Conservation (phyloP, 371 early-diverging fungal genomes). For the Encephalitozoon hellem region DNA sequence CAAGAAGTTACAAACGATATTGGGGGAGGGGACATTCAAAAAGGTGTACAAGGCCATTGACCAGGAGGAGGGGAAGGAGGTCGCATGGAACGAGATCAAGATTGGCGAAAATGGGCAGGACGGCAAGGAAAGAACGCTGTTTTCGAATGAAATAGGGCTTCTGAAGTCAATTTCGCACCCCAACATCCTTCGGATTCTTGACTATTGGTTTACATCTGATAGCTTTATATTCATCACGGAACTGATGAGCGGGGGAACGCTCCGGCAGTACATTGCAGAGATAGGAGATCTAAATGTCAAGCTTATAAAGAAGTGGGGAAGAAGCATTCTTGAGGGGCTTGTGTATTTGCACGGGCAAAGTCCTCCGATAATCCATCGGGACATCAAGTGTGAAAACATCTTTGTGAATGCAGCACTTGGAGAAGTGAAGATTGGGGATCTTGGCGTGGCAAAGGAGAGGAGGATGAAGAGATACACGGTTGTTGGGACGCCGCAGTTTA, state of each 20-base stretch:
- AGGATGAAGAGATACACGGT: conserved; percentile 71
- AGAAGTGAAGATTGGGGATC: conserved; percentile 79
- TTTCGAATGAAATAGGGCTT: conserved; percentile 64
- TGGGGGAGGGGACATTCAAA: conserved; percentile 76
- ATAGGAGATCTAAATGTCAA: conserved; percentile 59
- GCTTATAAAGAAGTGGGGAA: conserved; percentile 46
- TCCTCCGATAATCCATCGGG: conserved; percentile 77
- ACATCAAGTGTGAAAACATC: conserved; percentile 68
- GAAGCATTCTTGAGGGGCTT: conserved; percentile 65
- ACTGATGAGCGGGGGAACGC: conserved; percentile 77
- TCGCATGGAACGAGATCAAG: conserved; percentile 74
- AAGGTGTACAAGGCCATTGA: conserved; percentile 76
- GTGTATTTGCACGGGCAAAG: conserved; percentile 69
- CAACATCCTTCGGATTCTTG: conserved; percentile 71
- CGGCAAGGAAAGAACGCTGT: conserved; percentile 65
- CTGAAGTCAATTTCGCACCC: conserved; percentile 71
- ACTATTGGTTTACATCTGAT: conserved; percentile 66
- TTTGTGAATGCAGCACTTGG: conserved; percentile 79
- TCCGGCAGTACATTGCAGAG: conserved; percentile 65
- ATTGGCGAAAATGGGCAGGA: conserved; percentile 66
- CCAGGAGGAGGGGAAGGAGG: conserved; percentile 75
- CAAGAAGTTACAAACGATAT: conserved; percentile 61
- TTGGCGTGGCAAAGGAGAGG: conserved; percentile 75
- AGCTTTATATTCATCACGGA: conserved; percentile 79
- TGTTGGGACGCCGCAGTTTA: conserved; percentile 77